Percentiles rank a stretch among this genome's conserved stretches.
Evolutionary conservation across 208 protist genomes (phyloP).

Genomic region (Acanthamoeba lenticulata): DNA sequence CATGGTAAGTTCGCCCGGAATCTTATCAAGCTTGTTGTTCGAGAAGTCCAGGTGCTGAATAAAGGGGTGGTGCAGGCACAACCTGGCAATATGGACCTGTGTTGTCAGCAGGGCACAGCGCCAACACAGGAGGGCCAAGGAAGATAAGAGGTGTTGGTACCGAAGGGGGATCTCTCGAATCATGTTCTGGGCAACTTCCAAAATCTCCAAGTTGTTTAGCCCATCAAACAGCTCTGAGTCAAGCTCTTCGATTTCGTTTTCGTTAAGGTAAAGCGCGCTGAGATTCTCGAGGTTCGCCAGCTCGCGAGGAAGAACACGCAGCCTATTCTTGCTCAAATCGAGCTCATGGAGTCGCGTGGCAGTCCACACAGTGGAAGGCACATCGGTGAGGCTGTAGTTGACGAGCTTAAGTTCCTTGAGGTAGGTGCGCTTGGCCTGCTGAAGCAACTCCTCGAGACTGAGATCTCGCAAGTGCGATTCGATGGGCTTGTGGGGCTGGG

Average conservation of each 20-base stretch:
- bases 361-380: neutral
- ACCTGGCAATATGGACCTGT: neutral
- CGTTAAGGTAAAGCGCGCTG: slow-evolving; percentile 16
- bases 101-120: neutral
- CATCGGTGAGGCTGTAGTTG: slow-evolving; percentile 11
- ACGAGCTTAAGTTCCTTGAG: slow-evolving; percentile 45
- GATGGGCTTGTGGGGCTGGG: neutral
- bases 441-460: neutral
- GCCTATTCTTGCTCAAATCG: slow-evolving; percentile 15
- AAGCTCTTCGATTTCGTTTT: slow-evolving; percentile 37
- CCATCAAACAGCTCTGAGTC: neutral
- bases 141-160: neutral
- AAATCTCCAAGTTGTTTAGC: slow-evolving; percentile 4
- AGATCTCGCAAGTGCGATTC: slow-evolving; percentile 17
- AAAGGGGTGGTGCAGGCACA: slow-evolving; percentile 51
- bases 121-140: neutral
- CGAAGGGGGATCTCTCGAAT: slow-evolving; percentile 7
- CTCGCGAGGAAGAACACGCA: neutral
- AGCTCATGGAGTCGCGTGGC: slow-evolving; percentile 32
- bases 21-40: slow-evolving; percentile 44
- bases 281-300: neutral
- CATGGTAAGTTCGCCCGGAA: slow-evolving; percentile 35
- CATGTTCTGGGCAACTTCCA: slow-evolving; percentile 46
- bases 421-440: slow-evolving; percentile 8
- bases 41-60: slow-evolving; percentile 35